phyloP scores from a whole-genome alignment of 805 yeast species.

The Candida golubevii region DNA sequence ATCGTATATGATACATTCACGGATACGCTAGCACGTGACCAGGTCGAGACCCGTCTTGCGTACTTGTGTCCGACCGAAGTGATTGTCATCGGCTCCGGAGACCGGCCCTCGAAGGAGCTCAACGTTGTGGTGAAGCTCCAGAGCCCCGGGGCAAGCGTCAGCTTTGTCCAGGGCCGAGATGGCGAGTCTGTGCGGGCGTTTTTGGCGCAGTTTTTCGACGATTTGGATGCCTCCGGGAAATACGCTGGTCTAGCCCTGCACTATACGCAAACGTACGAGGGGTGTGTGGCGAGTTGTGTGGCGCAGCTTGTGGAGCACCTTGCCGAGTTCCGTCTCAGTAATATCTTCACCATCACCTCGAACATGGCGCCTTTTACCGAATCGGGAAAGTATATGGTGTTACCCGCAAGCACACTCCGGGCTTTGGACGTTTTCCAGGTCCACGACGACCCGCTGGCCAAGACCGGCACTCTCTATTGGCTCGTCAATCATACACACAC shows the following conservation, averaged over 20 bases:
- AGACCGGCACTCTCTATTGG: slow-evolving; percentile 74
- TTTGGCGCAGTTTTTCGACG: slow-evolving; percentile 25
- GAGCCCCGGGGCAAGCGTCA: slow-evolving; percentile 11
- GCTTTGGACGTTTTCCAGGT: slow-evolving; percentile 75
- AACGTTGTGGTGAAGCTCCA: slow-evolving; percentile 16
- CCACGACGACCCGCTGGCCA: slow-evolving; percentile 46
- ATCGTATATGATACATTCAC: slow-evolving; percentile 65
- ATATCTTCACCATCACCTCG: slow-evolving; percentile 48
- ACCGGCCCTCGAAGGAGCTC: slow-evolving; percentile 30
- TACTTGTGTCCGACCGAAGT: slow-evolving; percentile 80
- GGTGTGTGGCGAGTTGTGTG: slow-evolving; percentile 33
- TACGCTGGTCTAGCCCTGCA: slow-evolving; percentile 20
- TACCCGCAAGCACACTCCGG: slow-evolving; percentile 62
- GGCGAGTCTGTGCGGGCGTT: slow-evolving; percentile 8
- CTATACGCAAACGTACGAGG: slow-evolving; percentile 20
- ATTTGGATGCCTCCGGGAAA: slow-evolving; percentile 17
- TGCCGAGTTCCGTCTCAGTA: slow-evolving; percentile 56
- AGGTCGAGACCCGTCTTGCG: slow-evolving; percentile 67
- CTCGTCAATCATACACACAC: slow-evolving; percentile 78
- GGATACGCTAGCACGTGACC: slow-evolving; percentile 54
- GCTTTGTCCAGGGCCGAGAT: slow-evolving; percentile 1
- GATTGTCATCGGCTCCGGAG: slow-evolving; percentile 38
- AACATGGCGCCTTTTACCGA: slow-evolving; percentile 52
- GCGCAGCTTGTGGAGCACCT: slow-evolving; percentile 51
- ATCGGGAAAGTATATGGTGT: slow-evolving; percentile 45